Evolutionary conservation across 1,139 yeast genomes (phyloP), one percentile per base, ranked within the genome.

Genomic region (Geotrichum reessii): DNA sequence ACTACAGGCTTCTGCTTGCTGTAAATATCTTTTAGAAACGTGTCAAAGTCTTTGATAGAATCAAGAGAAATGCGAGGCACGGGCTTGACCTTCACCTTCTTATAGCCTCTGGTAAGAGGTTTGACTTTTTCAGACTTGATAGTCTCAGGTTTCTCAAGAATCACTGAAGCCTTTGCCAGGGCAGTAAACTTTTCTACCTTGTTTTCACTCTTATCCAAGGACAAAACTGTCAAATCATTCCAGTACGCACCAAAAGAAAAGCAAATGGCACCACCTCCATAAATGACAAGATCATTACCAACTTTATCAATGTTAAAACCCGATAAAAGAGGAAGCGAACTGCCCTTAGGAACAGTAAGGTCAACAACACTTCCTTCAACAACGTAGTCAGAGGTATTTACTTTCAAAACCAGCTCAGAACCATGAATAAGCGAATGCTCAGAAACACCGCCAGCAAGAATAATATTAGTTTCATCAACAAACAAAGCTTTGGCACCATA

Each of bases 241-340:
- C 85, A 85, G 52, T 78, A 81, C 31, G 90, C 82, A 0, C 96
- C 96, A 73, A 87, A 88, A 0, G 93, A 87, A 67, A 86, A 88
- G 69, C 96, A 88, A 1, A 87, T 90, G 0, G 87, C 92, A 1
- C 95, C 95, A 4, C 96, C 96, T 4, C 87, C 88, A 47, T 83
- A 65, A 3, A 83, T 66, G 1, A 71, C 53, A 7, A 76, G 48
- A n/a, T 64, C 63, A 3, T 65, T 63, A 6, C 65, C 66, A 14
- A 64, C 50, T 2, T 58, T 31, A 22, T 59, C 72, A 48, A 82
- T 57, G 37, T 78, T 81, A 64, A 81, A 81, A 0, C 93, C 93
- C n/a, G 84, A 78, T 28, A 86, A 73, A 62, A 86, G 73, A 0
- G 88, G 87, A 1, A 80, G 74, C 0, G 46, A 37, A 8, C 40